Evolutionary conservation across 169 alveolate genomes (phyloP), one percentile per base, ranked within the genome.

Genomic region (Eimeria sp.): DNA sequence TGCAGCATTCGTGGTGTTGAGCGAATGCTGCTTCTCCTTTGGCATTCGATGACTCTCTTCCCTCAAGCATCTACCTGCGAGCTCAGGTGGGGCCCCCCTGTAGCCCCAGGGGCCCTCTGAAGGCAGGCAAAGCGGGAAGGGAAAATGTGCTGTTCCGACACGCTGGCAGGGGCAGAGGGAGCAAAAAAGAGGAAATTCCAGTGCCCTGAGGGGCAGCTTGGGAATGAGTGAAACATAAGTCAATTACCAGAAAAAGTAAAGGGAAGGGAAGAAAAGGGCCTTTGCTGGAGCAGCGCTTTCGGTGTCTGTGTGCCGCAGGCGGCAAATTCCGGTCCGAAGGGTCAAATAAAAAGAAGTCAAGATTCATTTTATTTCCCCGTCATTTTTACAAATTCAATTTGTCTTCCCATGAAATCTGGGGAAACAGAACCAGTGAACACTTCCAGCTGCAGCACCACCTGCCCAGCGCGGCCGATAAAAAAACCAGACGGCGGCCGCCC

Each of bases 401-500:
- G 45, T 3, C 18, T 45, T 47, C 63, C 0, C 25, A 47, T 40
- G 57, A 78, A 49, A 25, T 61, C n/a, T 9, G 45, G 30, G 88
- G 88, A 78, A 49, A 78, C 20, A 5, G 40, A 78, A 49, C 63
- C 88, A 78, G 10, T 49, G 63, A 78, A 49, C 65, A n/a, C 65
- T 47, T 78, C 13, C 88, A 5, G 88, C 65, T 25, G 93, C 93
- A 61, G 65, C 93, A 86, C 93, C 82, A 86, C 80, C 57, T 61
- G 93, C 43, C 80, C 80, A 72, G 47, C 93, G 93, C 76, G 63
- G 93, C 93, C 93, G 93, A 78, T 78, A 49, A 78, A 82, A 34
- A 61, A 86, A 86, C 82, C 93, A 49, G 57, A 67, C 45, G 91
- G 91, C 91, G 91, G 91, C 91, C 91, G 88, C 88, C 88, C 88